These are phyloP conservation scores for Scutellaria minor DNA, from an alignment of 257 asterid species.

Conservation along the genomic window DNA sequence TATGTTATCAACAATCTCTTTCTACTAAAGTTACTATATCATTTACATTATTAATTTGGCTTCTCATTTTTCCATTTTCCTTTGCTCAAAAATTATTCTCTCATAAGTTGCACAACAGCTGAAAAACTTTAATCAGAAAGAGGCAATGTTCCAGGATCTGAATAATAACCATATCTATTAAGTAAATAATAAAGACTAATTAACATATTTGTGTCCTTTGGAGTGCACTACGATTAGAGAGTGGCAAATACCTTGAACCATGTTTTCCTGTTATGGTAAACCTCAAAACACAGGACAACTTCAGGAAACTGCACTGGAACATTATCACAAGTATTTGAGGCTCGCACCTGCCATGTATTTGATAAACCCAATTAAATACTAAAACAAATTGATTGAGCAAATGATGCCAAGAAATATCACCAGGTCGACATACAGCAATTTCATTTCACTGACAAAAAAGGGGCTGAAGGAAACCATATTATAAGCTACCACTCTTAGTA, in stretches of 20 bases:
- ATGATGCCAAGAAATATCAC: constrained; percentile 11
- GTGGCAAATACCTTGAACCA: constrained; percentile 59
- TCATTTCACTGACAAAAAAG: constrained; percentile 3
- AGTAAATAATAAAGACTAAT: constrained; percentile 1
- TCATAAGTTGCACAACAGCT: not conserved
- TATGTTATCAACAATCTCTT: too few relatives aligned
- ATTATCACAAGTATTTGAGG: constrained; percentile 48
- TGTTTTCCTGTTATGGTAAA: constrained; percentile 68
- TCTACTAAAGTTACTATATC: not conserved
- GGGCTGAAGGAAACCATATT: not conserved
- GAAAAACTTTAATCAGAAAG: constrained; percentile 4
- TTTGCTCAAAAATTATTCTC: not conserved
- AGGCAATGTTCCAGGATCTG: constrained; percentile 8
- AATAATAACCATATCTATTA: constrained; percentile 13
- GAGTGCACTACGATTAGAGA: not conserved
- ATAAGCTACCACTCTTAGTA: not conserved
- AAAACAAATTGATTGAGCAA: constrained; percentile 18
- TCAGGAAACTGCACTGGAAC: constrained; percentile 74
- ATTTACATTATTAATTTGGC: not conserved
- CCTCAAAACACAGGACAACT: constrained; percentile 70
- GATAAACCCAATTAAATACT: constrained; percentile 23
- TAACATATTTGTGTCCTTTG: constrained; percentile 10
- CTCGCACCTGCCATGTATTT: constrained; percentile 56
- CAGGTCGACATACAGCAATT: constrained; percentile 8
- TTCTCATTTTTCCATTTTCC: not conserved